Percentiles rank a stretch among this genome's conserved stretches.
These are phyloP conservation scores for Closterium sp. DNA, from an alignment of 139 green algal genomes.

Conservation along the genomic window DNA sequence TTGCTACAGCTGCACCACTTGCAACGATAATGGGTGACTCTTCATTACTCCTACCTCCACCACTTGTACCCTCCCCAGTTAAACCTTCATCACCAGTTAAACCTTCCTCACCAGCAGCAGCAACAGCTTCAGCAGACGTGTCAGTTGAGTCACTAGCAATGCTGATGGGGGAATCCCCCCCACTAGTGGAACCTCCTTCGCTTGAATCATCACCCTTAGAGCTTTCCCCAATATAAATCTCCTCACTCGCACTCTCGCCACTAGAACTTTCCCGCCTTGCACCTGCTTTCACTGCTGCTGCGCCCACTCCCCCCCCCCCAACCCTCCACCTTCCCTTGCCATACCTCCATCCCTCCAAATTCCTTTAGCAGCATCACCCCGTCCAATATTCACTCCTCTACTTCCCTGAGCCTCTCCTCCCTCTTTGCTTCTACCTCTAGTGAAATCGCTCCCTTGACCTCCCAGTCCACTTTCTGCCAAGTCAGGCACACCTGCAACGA, in stretches of 20 bases:
- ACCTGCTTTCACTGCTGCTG: background rate
- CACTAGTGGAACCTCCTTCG: background rate
- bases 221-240: background rate
- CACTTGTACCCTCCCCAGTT: too few relatives aligned
- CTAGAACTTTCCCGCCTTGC: too few relatives aligned
- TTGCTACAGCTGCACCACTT: background rate
- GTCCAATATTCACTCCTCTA: too few relatives aligned
- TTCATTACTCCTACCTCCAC: too few relatives aligned
- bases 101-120: background rate
- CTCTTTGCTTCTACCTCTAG: background rate
- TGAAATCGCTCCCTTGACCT: background rate
- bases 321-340: too few relatives aligned
- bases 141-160: background rate
- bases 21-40: background rate
- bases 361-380: too few relatives aligned
- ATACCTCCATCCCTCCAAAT: too few relatives aligned
- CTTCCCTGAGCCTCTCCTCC: background rate
- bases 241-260: background rate
- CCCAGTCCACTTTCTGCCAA: background rate
- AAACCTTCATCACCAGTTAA: background rate
- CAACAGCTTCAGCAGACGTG: background rate
- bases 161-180: background rate
- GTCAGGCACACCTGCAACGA: background rate
- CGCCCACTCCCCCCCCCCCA: background rate
- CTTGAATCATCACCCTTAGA: background rate